Evolutionary conservation across 306 rosid species (phyloP), one percentile per base, ranked within the genome.

Genomic region (Cicer cuneatum): DNA sequence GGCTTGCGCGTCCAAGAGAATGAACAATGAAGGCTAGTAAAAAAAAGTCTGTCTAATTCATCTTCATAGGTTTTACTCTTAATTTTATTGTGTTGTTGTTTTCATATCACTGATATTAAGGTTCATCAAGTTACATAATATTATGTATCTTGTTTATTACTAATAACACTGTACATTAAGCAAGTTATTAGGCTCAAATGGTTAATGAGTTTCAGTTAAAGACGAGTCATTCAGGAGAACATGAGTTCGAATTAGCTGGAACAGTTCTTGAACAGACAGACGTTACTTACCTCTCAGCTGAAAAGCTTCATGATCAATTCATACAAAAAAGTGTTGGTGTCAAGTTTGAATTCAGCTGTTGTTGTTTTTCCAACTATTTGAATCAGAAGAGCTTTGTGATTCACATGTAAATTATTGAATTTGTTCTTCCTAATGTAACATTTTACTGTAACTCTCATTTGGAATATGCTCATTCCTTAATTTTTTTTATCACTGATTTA

Each of bases 1-100:
- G 97, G 97, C 92, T 89, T 35, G 96, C 97, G 13, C 97, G 97
- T 21, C 97, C 97, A 1, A 87, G 90, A 85, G 97, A 29, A 29
- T 29, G 33, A 29, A 29, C 33, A 91, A 18, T 89, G 79, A 82
- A 71, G 66, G 57, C 24, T 61, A 72, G 15, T 38, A 29, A 3
- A 29, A 29, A 41, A 78, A 19, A 69, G 64, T 8, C 8, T 15
- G 21, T 68, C 29, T 16, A 62, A 40, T 49, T 79, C 69, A 54
- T 67, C 48, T 52, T 74, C 78, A 57, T 75, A 70, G 74, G 37
- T 56, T 54, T 75, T 71, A 37, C 60, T 40, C 74, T 66, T 51
- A 13, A 13, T 43, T 76, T 72, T 77, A 24, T n/a, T 37, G 60
- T 66, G 70, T 59, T 69, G 38, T 61, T 68, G 73, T 80, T 63